Conservation (phyloP, 2,329 filamentous ascomycete genomes). For the Exserohilum turcica region DNA sequence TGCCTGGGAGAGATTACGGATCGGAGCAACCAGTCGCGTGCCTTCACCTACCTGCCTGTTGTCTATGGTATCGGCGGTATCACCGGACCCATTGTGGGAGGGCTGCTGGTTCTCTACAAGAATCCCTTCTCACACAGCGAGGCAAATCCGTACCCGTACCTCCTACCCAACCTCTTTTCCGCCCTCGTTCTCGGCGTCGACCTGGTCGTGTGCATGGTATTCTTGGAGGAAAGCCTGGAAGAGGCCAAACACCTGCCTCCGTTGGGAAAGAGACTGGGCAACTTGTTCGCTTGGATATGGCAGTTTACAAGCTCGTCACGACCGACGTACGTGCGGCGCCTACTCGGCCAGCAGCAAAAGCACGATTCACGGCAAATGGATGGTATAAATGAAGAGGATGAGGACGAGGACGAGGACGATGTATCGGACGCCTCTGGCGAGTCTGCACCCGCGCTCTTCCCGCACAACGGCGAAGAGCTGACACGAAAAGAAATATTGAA, state of each 20-base stretch:
- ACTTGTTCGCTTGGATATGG: slow-evolving; percentile 71
- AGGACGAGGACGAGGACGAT: slow-evolving; percentile 53
- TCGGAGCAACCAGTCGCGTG: slow-evolving; percentile 88
- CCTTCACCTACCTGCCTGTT: slow-evolving; percentile 92
- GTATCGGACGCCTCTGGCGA: slow-evolving; percentile 43
- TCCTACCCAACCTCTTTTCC: slow-evolving; percentile 80
- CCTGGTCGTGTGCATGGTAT: slow-evolving; percentile 74
- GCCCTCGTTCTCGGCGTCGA: slow-evolving; percentile 74
- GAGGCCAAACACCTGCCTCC: slow-evolving; percentile 66
- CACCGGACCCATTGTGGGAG: slow-evolving; percentile 89
- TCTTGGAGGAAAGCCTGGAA: slow-evolving; percentile 85
- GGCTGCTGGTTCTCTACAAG: slow-evolving; percentile 72
- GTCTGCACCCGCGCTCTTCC: slow-evolving; percentile 49
- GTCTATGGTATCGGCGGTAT: slow-evolving; percentile 96
- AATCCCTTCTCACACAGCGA: slow-evolving; percentile 60
- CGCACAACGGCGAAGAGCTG: slow-evolving; percentile 51
- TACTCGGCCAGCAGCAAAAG: slow-evolving; percentile 34
- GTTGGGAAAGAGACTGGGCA: slow-evolving; percentile 62
- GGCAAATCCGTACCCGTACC: slow-evolving; percentile 73
- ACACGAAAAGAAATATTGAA: slow-evolving; percentile 69
- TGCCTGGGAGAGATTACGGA: slow-evolving; percentile 95
- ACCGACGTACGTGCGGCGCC: slow-evolving; percentile 63
- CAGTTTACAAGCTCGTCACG: slow-evolving; percentile 65
- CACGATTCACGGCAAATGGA: slow-evolving; percentile 41
- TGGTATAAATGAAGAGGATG: slow-evolving; percentile 34